phyloP scores from a whole-genome alignment of 257 asterid genomes.

The Solanum pennellii region DNA sequence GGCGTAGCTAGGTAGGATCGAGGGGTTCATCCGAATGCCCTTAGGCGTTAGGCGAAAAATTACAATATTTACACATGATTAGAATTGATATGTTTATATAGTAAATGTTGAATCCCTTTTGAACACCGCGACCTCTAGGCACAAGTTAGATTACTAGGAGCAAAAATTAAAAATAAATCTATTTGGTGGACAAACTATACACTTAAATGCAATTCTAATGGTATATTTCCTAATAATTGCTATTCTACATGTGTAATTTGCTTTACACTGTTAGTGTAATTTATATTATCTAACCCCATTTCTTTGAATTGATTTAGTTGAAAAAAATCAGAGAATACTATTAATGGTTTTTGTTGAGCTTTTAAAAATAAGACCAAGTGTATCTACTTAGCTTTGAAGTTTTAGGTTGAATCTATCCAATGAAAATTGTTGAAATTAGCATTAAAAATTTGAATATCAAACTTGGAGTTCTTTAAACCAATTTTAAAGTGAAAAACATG shows the following conservation, averaged over 20 bases:
- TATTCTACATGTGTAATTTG: too few relatives aligned
- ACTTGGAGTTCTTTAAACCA: neutral
- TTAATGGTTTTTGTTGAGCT: neutral
- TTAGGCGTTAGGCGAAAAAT: too few relatives aligned
- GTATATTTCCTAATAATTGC: neutral
- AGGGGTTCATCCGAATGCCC: neutral
- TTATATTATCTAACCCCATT: neutral
- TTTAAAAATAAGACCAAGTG: neutral
- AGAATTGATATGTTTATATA: too few relatives aligned
- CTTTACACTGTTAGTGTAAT: neutral
- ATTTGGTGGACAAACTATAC: accelerated
- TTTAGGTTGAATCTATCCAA: neutral
- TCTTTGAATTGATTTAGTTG: neutral
- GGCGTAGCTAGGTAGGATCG: accelerated
- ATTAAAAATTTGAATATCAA: neutral
- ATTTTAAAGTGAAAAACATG: neutral
- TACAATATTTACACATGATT: too few relatives aligned
- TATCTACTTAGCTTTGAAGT: neutral
- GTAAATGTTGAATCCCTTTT: too few relatives aligned
- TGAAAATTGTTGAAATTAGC: neutral
- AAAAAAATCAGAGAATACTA: neutral
- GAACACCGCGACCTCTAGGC: neutral
- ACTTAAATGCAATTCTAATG: too few relatives aligned
- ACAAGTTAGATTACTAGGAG: accelerated
- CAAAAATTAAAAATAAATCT: neutral